phyloP scores from a whole-genome alignment of 768 basidiomycete genomes.

The Podaxis carcinomalis region DNA sequence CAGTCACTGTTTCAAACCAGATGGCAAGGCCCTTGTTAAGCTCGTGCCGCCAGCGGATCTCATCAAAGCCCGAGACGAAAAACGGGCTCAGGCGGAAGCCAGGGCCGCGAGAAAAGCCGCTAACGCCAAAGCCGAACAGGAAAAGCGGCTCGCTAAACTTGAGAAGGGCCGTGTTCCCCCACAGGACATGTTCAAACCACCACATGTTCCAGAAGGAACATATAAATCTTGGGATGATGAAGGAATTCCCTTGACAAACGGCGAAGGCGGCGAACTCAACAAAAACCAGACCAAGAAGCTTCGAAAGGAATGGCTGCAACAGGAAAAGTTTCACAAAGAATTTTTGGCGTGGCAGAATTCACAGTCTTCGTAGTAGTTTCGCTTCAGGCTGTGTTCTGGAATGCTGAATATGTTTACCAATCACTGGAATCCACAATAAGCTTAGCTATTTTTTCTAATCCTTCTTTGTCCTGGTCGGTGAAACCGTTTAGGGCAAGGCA shows the following conservation, averaged over 20 bases:
- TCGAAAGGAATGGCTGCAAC: slow-evolving; percentile 65
- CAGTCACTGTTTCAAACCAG: slow-evolving; percentile 32
- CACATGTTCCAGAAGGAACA: slow-evolving; percentile 64
- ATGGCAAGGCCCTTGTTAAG: slow-evolving; percentile 94
- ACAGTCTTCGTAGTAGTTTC: background rate
- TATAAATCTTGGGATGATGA: slow-evolving; percentile 82
- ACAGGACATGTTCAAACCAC: slow-evolving; percentile 78
- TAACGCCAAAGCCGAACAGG: slow-evolving; percentile 55
- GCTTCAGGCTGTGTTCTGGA: background rate
- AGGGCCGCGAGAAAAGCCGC: slow-evolving; percentile 81
- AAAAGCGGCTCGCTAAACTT: slow-evolving; percentile 71
- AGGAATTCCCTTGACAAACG: slow-evolving; percentile 84
- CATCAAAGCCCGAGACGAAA: slow-evolving; percentile 84
- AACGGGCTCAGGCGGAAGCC: slow-evolving; percentile 66
- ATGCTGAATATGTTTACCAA: slow-evolving; percentile 41
- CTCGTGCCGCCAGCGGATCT: slow-evolving; percentile 80
- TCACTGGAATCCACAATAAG: slow-evolving; percentile 61
- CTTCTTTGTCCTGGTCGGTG: slow-evolving; percentile 69
- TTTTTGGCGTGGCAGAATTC: slow-evolving; percentile 50
- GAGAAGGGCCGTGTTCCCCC: slow-evolving; percentile 80
- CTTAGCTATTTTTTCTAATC: slow-evolving; percentile 68
- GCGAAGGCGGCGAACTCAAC: slow-evolving; percentile 77
- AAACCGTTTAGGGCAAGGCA: slow-evolving; percentile 72
- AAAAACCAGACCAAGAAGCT: slow-evolving; percentile 79
- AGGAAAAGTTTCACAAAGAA: slow-evolving; percentile 79